Conservation (phyloP, 208 protist species). For the Crithidia sp. region DNA sequence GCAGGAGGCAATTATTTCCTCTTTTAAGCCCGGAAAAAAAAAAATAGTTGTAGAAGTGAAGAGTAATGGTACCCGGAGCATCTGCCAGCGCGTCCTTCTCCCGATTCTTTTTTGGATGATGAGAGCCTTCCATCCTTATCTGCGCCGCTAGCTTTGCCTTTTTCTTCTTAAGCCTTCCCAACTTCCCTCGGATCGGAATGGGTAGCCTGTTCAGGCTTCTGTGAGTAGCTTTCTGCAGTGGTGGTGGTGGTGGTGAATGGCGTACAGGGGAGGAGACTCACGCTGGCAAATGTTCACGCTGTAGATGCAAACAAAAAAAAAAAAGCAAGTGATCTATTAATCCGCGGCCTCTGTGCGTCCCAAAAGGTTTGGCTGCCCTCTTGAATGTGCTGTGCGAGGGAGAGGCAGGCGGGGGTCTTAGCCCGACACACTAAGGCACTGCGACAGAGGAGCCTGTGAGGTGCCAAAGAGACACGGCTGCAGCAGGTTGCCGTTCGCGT, state of each 20-base stretch:
- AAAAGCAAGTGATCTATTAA: slow-evolving; percentile 6
- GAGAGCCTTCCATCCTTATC: too few relatives aligned
- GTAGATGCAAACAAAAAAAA: slow-evolving; percentile 16
- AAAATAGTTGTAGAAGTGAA: slow-evolving; percentile 1
- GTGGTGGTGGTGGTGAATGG: too few relatives aligned
- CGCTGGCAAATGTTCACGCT: neutral
- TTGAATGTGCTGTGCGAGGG: too few relatives aligned
- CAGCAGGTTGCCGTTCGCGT: slow-evolving; percentile 34
- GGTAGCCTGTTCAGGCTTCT: too few relatives aligned
- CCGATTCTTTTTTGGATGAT: too few relatives aligned
- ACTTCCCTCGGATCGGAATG: too few relatives aligned
- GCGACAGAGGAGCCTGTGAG: slow-evolving; percentile 28
- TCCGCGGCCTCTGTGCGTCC: neutral
- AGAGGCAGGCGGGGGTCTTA: neutral
- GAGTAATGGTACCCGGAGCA: slow-evolving; percentile 1
- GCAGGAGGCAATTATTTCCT: too few relatives aligned
- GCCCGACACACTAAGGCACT: slow-evolving; percentile 17
- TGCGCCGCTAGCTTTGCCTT: too few relatives aligned
- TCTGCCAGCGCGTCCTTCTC: neutral
- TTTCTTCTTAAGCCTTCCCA: too few relatives aligned
- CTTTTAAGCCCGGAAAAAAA: too few relatives aligned
- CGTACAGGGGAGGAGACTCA: too few relatives aligned
- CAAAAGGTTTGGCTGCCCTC: neutral
- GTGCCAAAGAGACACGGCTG: slow-evolving; percentile 72
- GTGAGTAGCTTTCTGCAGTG: too few relatives aligned